Conservation (phyloP, 2,329 filamentous ascomycete species). For the Colletotrichum tofieldiae region DNA sequence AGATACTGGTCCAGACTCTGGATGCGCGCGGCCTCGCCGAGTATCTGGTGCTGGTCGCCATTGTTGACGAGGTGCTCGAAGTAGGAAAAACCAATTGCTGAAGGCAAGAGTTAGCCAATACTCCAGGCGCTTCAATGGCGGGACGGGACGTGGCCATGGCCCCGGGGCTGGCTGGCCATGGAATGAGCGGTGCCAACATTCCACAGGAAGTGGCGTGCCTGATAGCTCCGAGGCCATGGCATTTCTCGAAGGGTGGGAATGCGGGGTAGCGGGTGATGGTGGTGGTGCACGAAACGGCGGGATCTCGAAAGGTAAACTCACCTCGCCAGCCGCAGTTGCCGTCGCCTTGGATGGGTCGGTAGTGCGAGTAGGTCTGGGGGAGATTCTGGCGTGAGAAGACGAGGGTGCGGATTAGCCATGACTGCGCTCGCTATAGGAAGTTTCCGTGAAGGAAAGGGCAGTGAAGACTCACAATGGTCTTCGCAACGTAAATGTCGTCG, state of each 20-base stretch:
- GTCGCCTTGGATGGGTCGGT: conserved; percentile 90
- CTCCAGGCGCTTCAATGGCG: not conserved
- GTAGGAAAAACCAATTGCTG: conserved; percentile 93
- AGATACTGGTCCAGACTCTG: conserved; percentile 80
- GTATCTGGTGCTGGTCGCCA: conserved; percentile 75
- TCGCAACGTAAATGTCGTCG: conserved; percentile 86
- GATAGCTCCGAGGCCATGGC: not conserved
- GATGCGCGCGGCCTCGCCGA: conserved; percentile 81
- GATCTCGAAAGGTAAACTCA: conserved; percentile 63
- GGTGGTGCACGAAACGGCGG: conserved; percentile 2
- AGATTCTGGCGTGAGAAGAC: conserved; percentile 71
- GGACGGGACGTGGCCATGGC: not conserved
- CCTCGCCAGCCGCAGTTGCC: conserved; percentile 99
- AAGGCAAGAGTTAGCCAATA: conserved; percentile 26
- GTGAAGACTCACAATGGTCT: conserved; percentile 80
- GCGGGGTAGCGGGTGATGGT: conserved; percentile 38
- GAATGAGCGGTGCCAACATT: not conserved
- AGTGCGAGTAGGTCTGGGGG: conserved; percentile 87
- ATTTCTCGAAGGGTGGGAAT: conserved; percentile 32
- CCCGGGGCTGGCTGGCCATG: not conserved
- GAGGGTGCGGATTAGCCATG: conserved; percentile 3
- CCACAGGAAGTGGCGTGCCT: conserved; percentile 9
- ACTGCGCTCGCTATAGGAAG: conserved; percentile 25
- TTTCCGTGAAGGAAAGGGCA: not conserved
- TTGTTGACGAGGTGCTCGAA: conserved; percentile 86